Conservation (phyloP, 2,329 filamentous ascomycete genomes). For the Bipolaris cookei region DNA sequence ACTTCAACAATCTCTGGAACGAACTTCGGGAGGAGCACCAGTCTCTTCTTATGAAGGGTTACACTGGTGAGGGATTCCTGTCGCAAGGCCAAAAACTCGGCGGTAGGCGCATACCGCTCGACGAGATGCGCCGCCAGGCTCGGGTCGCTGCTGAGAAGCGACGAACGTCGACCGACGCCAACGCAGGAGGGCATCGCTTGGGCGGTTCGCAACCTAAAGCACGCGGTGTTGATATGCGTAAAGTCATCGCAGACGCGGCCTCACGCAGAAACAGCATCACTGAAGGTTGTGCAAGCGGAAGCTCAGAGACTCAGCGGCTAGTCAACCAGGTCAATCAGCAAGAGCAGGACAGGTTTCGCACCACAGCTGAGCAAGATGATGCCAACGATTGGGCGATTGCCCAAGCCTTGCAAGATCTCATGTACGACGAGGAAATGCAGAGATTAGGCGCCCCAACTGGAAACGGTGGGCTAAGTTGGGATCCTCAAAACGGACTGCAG, state of each 20-base stretch:
- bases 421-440: conserved; percentile 74
- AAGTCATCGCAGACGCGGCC: conserved; percentile 73
- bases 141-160: conserved; percentile 76
- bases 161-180: conserved; percentile 62
- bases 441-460: conserved; percentile 50
- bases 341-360: conserved; percentile 74
- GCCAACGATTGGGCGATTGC: conserved; percentile 88
- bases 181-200: conserved; percentile 75
- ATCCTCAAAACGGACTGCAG: conserved; percentile 44
- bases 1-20: conserved; percentile 88
- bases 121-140: conserved; percentile 77
- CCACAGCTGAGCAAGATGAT: conserved; percentile 84
- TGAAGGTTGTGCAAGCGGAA: conserved; percentile 77
- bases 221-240: conserved; percentile 72
- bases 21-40: conserved; percentile 87
- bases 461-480: conserved; percentile 46
- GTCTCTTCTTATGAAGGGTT: conserved; percentile 77
- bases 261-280: conserved; percentile 69
- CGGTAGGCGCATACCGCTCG: conserved; percentile 59
- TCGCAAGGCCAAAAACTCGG: conserved; percentile 77
- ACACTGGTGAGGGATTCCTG: conserved; percentile 88
- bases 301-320: conserved; percentile 69
- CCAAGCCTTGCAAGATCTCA: conserved; percentile 82
- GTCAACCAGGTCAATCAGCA: conserved; percentile 70
- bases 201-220: conserved; percentile 65